Evolutionary conservation across 129 eudicot species (phyloP).

Genomic region (Daucus carota): DH1_v3.0 NC_030387.2:4082001-4082500

Average conservation of each 20-base stretch:
- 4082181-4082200: constrained; percentile 26
- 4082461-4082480: constrained; percentile 62
- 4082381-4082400: constrained; percentile 20
- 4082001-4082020: constrained; percentile 66
- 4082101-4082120: constrained; percentile 68
- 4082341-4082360: constrained; percentile 35
- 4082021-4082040: constrained; percentile 68
- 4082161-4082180: constrained; percentile 50
- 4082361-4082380: constrained; percentile 32
- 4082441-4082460: constrained; percentile 48
- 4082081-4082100: constrained; percentile 86
- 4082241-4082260: background rate
- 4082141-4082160: constrained; percentile 44
- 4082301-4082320: constrained; percentile 22
- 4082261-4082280: constrained; percentile 16
- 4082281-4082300: background rate
- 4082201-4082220: constrained; percentile 24
- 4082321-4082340: constrained; percentile 39
- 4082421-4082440: constrained; percentile 35
- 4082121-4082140: constrained; percentile 44
- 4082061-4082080: constrained; percentile 59
- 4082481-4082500: constrained; percentile 71
- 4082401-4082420: constrained; percentile 43
- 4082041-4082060: constrained; percentile 56
- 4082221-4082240: background rate